A percentile compares a stretch with the other conserved stretches of the same genome.
These are phyloP conservation scores for Colletotrichum falcatum DNA, from an alignment of 2,329 filamentous ascomycete species.

Conservation along the genomic window DNA sequence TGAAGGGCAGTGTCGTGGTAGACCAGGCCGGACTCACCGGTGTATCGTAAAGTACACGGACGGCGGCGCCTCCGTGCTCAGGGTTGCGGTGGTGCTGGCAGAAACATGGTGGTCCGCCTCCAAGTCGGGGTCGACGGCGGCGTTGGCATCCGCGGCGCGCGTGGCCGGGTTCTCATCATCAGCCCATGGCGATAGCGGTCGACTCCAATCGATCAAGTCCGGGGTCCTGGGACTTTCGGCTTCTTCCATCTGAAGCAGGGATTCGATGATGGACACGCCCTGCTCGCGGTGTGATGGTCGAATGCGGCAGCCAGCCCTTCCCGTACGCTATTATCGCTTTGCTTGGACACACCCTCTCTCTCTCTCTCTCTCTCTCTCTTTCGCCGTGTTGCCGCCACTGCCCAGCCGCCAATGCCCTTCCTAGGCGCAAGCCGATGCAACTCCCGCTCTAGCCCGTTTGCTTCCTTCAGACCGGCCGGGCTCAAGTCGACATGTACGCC, in stretches of 20 bases:
- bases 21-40: slow-evolving; percentile 12
- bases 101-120: slow-evolving; percentile 30
- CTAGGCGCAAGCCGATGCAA: neutral
- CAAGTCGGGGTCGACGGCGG: slow-evolving; percentile 18
- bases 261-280: neutral
- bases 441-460: neutral
- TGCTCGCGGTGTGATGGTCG: neutral
- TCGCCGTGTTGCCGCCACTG: neutral
- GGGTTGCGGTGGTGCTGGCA: slow-evolving; percentile 25
- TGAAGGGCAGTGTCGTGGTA: neutral
- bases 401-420: neutral
- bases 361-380: too few species aligned
- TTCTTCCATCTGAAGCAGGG: slow-evolving; percentile 34
- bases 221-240: slow-evolving; percentile 26
- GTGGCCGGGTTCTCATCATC: slow-evolving; percentile 17
- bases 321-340: neutral
- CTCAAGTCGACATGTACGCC: neutral
- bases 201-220: slow-evolving; percentile 38
- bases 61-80: slow-evolving; percentile 25
- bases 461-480: neutral
- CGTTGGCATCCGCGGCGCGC: neutral
- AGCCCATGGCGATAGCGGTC: slow-evolving; percentile 36
- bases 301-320: too few species aligned
- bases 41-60: slow-evolving; percentile 37
- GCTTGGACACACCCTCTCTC: neutral